Percentiles rank a stretch among this genome's conserved stretches.
phyloP scores from a whole-genome alignment of 2,329 filamentous ascomycete genomes.

The Zasmidium citrigriseum region DNA sequence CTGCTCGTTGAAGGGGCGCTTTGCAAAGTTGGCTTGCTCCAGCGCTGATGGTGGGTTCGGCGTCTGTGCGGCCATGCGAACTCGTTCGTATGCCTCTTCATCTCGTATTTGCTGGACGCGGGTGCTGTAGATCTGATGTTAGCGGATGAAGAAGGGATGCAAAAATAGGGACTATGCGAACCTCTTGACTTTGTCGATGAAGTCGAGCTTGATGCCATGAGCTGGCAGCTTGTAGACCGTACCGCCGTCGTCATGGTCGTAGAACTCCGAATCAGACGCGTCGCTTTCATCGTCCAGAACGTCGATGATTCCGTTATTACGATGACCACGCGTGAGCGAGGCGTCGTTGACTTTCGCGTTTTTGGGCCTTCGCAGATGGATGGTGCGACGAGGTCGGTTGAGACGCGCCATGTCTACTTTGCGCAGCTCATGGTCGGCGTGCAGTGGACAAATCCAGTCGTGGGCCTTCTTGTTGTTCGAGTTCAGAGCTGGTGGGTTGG shows the following conservation, averaged over 20 bases:
- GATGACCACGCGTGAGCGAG: slow-evolving; percentile 61
- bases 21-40: slow-evolving; percentile 41
- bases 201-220: slow-evolving; percentile 51
- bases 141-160: neutral
- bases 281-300: slow-evolving; percentile 44
- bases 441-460: slow-evolving; percentile 86
- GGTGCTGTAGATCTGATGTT: slow-evolving; percentile 19
- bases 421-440: slow-evolving; percentile 73
- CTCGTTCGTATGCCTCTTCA: slow-evolving; percentile 19
- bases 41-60: slow-evolving; percentile 22
- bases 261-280: slow-evolving; percentile 48
- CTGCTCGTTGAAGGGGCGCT: slow-evolving; percentile 60
- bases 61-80: slow-evolving; percentile 6
- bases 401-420: slow-evolving; percentile 50
- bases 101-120: slow-evolving; percentile 27
- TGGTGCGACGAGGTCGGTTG: slow-evolving; percentile 31
- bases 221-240: slow-evolving; percentile 47
- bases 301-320: slow-evolving; percentile 52
- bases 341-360: slow-evolving; percentile 51
- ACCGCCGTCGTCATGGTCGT: slow-evolving; percentile 39
- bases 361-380: slow-evolving; percentile 54
- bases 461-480: slow-evolving; percentile 57
- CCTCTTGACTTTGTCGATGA: slow-evolving; percentile 65
- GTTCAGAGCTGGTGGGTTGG: slow-evolving; percentile 68
- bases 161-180: slow-evolving; percentile 23